A percentile compares a stretch with the other conserved stretches of the same genome.
phyloP scores from a whole-genome alignment of 345 rosid species.

The Lepidium didymum region DNA sequence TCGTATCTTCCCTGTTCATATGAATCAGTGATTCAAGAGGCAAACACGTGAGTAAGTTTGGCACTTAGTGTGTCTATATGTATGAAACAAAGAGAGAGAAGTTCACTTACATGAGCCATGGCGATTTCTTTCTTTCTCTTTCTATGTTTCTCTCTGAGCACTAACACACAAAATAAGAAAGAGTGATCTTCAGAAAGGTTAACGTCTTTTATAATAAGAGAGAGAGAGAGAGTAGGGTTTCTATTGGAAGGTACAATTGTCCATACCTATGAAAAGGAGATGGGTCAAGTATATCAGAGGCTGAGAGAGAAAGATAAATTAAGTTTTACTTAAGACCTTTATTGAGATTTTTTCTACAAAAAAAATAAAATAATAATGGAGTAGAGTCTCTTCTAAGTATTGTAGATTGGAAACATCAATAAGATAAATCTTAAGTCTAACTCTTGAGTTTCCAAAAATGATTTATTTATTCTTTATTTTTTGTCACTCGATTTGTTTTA shows the following conservation, averaged over 20 bases:
- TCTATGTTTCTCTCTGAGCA: constrained; percentile 1
- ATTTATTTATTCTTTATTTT: too few species aligned
- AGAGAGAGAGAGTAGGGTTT: neutral
- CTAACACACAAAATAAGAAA: constrained; percentile 28
- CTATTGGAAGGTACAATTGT: neutral
- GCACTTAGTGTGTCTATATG: neutral
- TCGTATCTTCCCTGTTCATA: constrained; percentile 22
- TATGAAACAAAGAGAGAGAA: constrained; percentile 1
- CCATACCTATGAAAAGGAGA: neutral
- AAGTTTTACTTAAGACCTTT: neutral
- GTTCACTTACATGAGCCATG: constrained; percentile 31
- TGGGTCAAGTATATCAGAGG: constrained; percentile 11
- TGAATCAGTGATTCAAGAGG: too few species aligned
- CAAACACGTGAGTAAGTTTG: constrained; percentile 20
- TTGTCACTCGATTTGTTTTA: too few species aligned
- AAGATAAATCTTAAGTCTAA: neutral
- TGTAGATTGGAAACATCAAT: neutral
- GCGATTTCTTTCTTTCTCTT: constrained; percentile 8
- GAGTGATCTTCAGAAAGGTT: constrained; percentile 19
- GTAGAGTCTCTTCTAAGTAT: neutral
- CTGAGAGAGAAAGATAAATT: neutral
- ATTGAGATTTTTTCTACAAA: neutral
- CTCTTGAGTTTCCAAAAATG: neutral
- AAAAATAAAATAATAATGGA: neutral
- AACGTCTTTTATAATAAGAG: constrained; percentile 20